A percentile compares a stretch with the other conserved stretches of the same genome.
phyloP scores from a whole-genome alignment of 2,329 filamentous ascomycete genomes.

The Chaetomium sp. region DNA sequence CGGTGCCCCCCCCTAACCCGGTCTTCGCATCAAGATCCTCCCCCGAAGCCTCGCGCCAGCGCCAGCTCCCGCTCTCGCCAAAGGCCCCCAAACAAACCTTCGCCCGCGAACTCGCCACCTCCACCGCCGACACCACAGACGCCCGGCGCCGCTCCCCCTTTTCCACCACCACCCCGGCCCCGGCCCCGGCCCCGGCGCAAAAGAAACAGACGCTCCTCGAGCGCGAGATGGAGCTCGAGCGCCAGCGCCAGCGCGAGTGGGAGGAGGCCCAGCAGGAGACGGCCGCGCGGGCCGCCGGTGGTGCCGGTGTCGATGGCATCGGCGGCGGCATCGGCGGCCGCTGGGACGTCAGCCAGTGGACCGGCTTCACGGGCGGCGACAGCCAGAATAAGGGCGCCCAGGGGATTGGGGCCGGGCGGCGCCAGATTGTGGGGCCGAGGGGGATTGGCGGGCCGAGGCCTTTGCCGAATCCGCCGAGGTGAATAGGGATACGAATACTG shows the following conservation, averaged over 20 bases:
- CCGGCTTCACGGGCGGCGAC: conserved; percentile 74
- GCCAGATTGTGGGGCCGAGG: conserved; percentile 74
- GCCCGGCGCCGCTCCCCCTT: conserved; percentile 41
- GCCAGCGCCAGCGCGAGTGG: conserved; percentile 77
- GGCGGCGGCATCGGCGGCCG: conserved; percentile 67
- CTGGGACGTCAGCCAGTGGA: conserved; percentile 78
- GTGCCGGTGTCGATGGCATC: conserved; percentile 61
- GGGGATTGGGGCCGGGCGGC: conserved; percentile 69
- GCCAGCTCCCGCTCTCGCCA: conserved; percentile 16
- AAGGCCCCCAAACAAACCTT: conserved; percentile 52
- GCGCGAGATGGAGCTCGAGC: conserved; percentile 78
- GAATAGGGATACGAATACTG: not conserved
- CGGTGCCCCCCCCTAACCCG: conserved; percentile 47
- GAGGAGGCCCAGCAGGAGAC: conserved; percentile 72
- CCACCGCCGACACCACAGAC: conserved; percentile 63
- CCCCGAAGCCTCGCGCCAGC: conserved; percentile 15
- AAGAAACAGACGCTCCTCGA: conserved; percentile 69
- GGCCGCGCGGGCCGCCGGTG: conserved; percentile 56
- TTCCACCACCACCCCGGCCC: not conserved
- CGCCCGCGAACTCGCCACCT: conserved; percentile 56
- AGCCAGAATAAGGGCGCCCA: conserved; percentile 67
- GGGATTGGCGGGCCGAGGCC: conserved; percentile 80
- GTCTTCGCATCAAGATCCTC: conserved; percentile 29
- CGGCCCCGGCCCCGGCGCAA: conserved; percentile 42
- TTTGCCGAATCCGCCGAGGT: conserved; percentile 46